These are phyloP conservation scores for Recurvomyces mirabilis DNA, from an alignment of 495 filamentous ascomycete genomes.

Conservation along the genomic window DNA sequence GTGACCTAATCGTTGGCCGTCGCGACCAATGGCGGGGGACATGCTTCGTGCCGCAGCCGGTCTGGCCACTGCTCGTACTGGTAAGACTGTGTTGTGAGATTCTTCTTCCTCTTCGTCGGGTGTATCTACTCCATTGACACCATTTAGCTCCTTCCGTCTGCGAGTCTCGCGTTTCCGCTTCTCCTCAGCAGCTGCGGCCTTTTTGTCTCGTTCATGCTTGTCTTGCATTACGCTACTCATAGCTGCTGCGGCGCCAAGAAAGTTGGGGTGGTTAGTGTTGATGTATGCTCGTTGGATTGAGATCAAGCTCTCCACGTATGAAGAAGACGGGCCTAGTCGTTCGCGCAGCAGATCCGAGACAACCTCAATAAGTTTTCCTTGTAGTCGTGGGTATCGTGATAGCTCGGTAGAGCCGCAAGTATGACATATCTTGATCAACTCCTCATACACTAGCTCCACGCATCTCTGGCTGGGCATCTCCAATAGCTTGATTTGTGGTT, in stretches of 20 bases:
- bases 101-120: constrained; percentile 64
- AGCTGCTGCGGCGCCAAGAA: constrained; percentile 91
- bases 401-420: constrained; percentile 95
- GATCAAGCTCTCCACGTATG: constrained; percentile 91
- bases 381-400: constrained; percentile 79
- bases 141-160: constrained; percentile 65
- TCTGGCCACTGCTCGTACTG: constrained; percentile 46
- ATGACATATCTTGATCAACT: constrained; percentile 98
- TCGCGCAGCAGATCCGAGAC: constrained; percentile 94
- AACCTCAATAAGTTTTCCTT: constrained; percentile 95
- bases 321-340: constrained; percentile 73
- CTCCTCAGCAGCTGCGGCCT: constrained; percentile 67
- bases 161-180: constrained; percentile 71
- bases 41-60: constrained; percentile 60
- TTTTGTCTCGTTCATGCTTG: constrained; percentile 86
- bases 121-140: constrained; percentile 59
- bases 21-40: constrained; percentile 65
- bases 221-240: constrained; percentile 93
- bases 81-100: constrained; percentile 25
- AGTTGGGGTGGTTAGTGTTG: constrained; percentile 99
- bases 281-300: constrained; percentile 97
- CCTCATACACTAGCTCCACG: constrained; percentile 96
- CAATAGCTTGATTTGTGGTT: constrained; percentile 94
- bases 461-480: constrained; percentile 94
- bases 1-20: constrained; percentile 33